Percentiles rank a stretch among this genome's conserved stretches.
Conservation (phyloP, 352 stramenopile genomes). For the Pythium pectinolyticum region DNA sequence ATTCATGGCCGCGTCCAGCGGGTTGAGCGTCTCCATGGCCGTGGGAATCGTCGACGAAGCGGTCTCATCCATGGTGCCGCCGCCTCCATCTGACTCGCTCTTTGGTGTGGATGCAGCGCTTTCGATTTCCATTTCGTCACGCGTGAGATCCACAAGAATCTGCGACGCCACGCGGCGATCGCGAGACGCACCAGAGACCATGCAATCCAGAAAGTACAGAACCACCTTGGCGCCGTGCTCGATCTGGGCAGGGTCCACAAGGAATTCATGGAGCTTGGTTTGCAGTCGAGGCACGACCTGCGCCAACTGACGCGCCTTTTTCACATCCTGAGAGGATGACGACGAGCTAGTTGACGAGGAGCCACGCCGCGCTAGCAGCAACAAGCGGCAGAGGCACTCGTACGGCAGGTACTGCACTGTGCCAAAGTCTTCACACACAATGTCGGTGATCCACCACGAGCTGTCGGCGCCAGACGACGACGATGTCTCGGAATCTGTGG, state of each 20-base stretch:
- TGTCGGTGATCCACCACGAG: slow-evolving; percentile 85
- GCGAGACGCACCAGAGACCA: slow-evolving; percentile 49
- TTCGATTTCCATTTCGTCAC: slow-evolving; percentile 19
- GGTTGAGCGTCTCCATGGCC: slow-evolving; percentile 27
- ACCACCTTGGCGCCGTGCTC: slow-evolving; percentile 52
- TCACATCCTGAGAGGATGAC: slow-evolving; percentile 9
- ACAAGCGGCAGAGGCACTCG: slow-evolving; percentile 73
- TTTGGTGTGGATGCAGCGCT: slow-evolving; percentile 28
- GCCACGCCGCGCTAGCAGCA: slow-evolving; percentile 57
- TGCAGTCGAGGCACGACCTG: slow-evolving; percentile 58
- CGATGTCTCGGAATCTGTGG: slow-evolving; percentile 16
- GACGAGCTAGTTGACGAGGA: neutral
- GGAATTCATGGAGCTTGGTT: slow-evolving; percentile 54
- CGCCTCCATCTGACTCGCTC: slow-evolving; percentile 30
- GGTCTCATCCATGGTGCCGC: slow-evolving; percentile 33
- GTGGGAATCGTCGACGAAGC: slow-evolving; percentile 13
- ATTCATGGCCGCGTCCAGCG: slow-evolving; percentile 22
- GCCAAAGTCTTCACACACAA: slow-evolving; percentile 83
- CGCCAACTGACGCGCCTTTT: slow-evolving; percentile 24
- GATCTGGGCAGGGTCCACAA: slow-evolving; percentile 37
- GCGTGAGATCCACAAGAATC: slow-evolving; percentile 63
- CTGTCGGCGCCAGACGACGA: slow-evolving; percentile 31
- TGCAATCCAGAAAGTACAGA: slow-evolving; percentile 69
- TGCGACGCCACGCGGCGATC: slow-evolving; percentile 63
- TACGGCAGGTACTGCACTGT: slow-evolving; percentile 81